These are phyloP conservation scores for Acmispon strigosus DNA, from an alignment of 306 rosid species.

Conservation along the genomic window DNA sequence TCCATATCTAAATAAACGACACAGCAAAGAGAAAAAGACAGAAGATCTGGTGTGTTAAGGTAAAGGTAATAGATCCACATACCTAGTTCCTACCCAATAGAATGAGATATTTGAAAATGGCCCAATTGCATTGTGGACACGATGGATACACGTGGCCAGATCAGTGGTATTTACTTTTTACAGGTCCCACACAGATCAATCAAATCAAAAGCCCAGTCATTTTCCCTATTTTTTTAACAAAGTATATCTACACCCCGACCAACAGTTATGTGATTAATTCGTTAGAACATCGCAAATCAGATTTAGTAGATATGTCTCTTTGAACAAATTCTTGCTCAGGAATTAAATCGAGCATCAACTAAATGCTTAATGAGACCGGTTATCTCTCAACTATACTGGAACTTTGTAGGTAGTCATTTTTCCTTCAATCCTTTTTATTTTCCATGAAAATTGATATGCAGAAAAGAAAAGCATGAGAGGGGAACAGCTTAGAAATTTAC, in stretches of 20 bases:
- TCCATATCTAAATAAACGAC: neutral
- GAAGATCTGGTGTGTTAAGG: slow-evolving; percentile 8
- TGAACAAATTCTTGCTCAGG: too few species aligned
- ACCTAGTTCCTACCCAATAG: slow-evolving; percentile 24
- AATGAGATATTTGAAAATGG: slow-evolving; percentile 14
- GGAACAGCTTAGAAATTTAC: slow-evolving; percentile 13
- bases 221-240: too few species aligned
- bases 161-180: neutral
- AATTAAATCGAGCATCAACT: too few species aligned
- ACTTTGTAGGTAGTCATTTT: too few species aligned
- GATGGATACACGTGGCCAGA: slow-evolving; percentile 21
- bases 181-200: slow-evolving; percentile 18
- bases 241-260: too few species aligned
- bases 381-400: too few species aligned
- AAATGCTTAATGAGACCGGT: too few species aligned
- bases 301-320: too few species aligned
- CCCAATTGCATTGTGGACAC: slow-evolving; percentile 25
- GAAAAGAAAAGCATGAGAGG: neutral
- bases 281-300: too few species aligned
- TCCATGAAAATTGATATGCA: neutral
- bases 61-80: neutral
- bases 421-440: neutral
- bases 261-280: too few species aligned
- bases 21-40: neutral
- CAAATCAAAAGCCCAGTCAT: neutral